A percentile compares a stretch with the other conserved stretches of the same genome.
Evolutionary conservation across 352 stramenopile species (phyloP).

Genomic region (Phytophthora palmivora): DNA sequence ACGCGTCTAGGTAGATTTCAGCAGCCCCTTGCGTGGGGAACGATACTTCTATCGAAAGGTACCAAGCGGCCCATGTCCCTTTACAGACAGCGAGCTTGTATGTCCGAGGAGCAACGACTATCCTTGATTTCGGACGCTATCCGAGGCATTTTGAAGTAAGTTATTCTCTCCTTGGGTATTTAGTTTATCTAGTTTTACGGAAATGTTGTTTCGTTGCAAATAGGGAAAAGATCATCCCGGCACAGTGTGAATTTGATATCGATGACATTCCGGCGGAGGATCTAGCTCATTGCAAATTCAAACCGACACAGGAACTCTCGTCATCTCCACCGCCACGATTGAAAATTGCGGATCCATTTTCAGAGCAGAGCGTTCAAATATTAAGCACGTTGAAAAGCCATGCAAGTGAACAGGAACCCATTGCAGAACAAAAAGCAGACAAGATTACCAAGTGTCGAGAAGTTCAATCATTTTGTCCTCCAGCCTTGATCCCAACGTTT

Average conservation of each 20-base stretch:
- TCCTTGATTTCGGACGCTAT: slow-evolving; percentile 58
- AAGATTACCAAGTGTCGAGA: slow-evolving; percentile 47
- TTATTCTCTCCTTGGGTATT: not conserved
- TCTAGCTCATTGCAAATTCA: slow-evolving; percentile 52
- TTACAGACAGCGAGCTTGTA: slow-evolving; percentile 63
- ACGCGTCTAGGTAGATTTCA: slow-evolving; percentile 58
- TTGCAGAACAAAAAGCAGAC: not conserved
- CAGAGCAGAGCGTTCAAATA: slow-evolving; percentile 12
- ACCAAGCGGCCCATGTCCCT: slow-evolving; percentile 59
- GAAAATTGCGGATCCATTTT: slow-evolving; percentile 50
- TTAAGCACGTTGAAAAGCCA: slow-evolving; percentile 5
- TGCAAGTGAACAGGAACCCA: not conserved
- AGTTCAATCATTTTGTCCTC: slow-evolving; percentile 71
- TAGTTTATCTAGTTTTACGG: not conserved
- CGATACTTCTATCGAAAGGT: slow-evolving; percentile 52
- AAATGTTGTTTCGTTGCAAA: not conserved
- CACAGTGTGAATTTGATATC: slow-evolving; percentile 65
- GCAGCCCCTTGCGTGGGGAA: slow-evolving; percentile 71
- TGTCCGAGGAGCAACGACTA: slow-evolving; percentile 71
- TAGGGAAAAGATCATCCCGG: slow-evolving; percentile 62
- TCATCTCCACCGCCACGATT: slow-evolving; percentile 12
- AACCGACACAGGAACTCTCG: slow-evolving; percentile 5
- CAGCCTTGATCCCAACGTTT: slow-evolving; percentile 36
- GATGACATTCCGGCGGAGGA: slow-evolving; percentile 55
- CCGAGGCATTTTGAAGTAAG: slow-evolving; percentile 60